A percentile compares a stretch with the other conserved stretches of the same genome.
These are phyloP conservation scores for Gnetum montanum DNA, from an alignment of 75 land plant species.

Conservation along the genomic window DNA sequence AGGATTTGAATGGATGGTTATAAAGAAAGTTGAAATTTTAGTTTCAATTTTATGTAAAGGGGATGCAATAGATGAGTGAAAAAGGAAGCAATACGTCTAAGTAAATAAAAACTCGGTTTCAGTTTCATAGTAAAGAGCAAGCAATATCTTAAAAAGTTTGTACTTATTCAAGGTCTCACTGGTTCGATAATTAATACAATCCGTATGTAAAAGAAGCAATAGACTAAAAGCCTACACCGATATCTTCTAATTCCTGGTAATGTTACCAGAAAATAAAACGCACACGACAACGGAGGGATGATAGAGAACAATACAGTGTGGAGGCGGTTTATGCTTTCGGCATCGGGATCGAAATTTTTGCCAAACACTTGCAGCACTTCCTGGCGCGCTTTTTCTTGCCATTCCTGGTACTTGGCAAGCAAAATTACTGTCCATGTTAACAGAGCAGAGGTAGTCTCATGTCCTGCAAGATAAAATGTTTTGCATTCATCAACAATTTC, in stretches of 20 bases:
- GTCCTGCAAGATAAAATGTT: conserved; percentile 23
- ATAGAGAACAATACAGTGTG: conserved; percentile 34
- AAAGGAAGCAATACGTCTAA: no score
- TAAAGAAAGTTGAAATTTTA: no score
- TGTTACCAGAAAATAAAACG: neutral
- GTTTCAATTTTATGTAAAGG: no score
- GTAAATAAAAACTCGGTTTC: no score
- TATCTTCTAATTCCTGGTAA: neutral
- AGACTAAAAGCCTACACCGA: neutral
- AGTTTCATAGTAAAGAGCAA: no score
- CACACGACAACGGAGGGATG: neutral
- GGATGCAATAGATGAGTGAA: no score
- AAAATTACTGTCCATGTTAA: conserved; percentile 43
- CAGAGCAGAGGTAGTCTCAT: conserved; percentile 13
- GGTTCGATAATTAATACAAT: neutral
- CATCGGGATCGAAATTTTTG: conserved; percentile 3
- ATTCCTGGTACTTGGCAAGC: conserved; percentile 42
- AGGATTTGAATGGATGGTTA: no score
- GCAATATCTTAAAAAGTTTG: no score
- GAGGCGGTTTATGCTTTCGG: conserved; percentile 25
- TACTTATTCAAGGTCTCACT: no score
- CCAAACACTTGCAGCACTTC: conserved; percentile 37
- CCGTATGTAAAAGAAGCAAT: neutral
- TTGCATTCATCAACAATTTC: conserved; percentile 21
- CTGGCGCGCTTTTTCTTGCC: conserved; percentile 46